phyloP scores from a whole-genome alignment of 371 early-diverging fungal species.

The Basidiobolus heterosporus region DNA sequence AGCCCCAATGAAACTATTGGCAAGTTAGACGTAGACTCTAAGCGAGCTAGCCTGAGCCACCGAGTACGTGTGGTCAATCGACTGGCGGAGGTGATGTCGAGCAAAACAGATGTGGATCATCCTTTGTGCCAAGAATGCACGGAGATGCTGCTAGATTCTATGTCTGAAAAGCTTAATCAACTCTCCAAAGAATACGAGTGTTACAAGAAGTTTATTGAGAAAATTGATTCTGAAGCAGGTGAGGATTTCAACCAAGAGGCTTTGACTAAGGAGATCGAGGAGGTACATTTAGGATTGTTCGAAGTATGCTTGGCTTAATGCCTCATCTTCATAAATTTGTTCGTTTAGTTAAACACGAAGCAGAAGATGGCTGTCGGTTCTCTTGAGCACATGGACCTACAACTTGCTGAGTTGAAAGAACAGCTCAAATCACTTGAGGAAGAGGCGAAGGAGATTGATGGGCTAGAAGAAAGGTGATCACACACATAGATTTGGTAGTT shows the following conservation, averaged over 20 bases:
- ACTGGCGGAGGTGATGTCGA: slow-evolving; percentile 4
- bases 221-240: slow-evolving; percentile 29
- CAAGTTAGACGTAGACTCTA: slow-evolving; percentile 2
- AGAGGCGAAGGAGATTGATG: slow-evolving; percentile 44
- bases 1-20: background rate
- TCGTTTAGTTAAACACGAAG: slow-evolving; percentile 19
- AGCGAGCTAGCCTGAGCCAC: background rate
- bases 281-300: slow-evolving; percentile 8
- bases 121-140: slow-evolving; percentile 83
- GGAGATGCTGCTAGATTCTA: slow-evolving; percentile 45
- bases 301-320: background rate
- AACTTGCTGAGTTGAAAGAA: slow-evolving; percentile 29
- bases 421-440: slow-evolving; percentile 39
- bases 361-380: slow-evolving; percentile 33
- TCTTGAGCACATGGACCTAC: slow-evolving; percentile 33
- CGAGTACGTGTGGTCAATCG: slow-evolving; percentile 6
- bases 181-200: slow-evolving; percentile 51
- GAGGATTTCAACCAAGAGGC: slow-evolving; percentile 25
- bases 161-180: slow-evolving; percentile 53
- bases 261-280: slow-evolving; percentile 24
- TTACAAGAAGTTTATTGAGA: slow-evolving; percentile 50
- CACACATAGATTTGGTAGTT: background rate
- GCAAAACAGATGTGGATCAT: slow-evolving; percentile 53
- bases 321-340: background rate
- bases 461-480: slow-evolving; percentile 30